Conservation (phyloP, 2,329 filamentous ascomycete species). For the Diplodia mutila region DNA sequence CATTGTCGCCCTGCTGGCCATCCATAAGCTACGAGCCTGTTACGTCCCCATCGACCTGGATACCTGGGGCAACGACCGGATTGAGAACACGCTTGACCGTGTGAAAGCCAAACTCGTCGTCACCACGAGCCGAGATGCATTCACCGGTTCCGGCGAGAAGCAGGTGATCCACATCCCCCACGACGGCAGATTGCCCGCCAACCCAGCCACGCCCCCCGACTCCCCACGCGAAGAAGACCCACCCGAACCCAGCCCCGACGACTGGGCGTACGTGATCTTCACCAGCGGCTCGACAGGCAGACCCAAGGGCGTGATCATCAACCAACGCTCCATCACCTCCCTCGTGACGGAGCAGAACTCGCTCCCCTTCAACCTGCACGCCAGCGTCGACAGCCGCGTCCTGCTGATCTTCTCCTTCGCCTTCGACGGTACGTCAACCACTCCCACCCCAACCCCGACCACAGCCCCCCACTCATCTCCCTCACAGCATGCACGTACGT, state of each 20-base stretch:
- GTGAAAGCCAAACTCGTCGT: neutral
- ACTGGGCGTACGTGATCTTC: slow-evolving; percentile 68
- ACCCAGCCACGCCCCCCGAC: neutral
- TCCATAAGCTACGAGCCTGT: slow-evolving; percentile 11
- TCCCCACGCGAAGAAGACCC: neutral
- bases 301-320: slow-evolving; percentile 32
- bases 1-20: slow-evolving; percentile 1
- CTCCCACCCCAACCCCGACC: too few species aligned
- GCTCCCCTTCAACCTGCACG: slow-evolving; percentile 7
- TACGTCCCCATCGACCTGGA: slow-evolving; percentile 9
- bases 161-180: neutral
- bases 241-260: neutral
- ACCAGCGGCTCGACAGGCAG: slow-evolving; percentile 27
- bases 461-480: neutral
- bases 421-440: slow-evolving; percentile 54
- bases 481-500: slow-evolving; percentile 49
- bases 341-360: neutral
- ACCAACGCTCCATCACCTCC: slow-evolving; percentile 17
- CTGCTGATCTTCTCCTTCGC: slow-evolving; percentile 48
- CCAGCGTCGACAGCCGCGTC: neutral
- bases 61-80: slow-evolving; percentile 18
- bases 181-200: neutral
- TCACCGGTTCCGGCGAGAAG: neutral
- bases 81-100: slow-evolving; percentile 4
- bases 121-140: neutral